Conservation (phyloP, 306 rosid genomes). For the Malus fusca region DNA sequence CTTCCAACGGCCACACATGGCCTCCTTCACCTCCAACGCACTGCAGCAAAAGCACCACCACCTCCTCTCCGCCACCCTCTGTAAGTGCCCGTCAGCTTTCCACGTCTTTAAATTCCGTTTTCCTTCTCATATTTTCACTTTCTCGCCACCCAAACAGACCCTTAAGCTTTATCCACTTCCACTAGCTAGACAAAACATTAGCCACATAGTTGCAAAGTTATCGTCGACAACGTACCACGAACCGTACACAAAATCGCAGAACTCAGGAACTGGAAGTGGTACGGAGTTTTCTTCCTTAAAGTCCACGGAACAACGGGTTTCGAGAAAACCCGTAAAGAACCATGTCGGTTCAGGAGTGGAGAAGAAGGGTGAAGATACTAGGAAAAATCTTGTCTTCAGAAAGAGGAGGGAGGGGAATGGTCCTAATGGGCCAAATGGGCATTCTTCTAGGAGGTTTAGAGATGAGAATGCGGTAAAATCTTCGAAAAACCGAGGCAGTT, state of each 20-base stretch:
- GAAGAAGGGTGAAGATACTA: slow-evolving; percentile 12
- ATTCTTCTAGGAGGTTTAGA: slow-evolving; percentile 15
- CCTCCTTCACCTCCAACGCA: slow-evolving; percentile 36
- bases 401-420: slow-evolving; percentile 26
- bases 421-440: neutral
- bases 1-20: slow-evolving; percentile 54
- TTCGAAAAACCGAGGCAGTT: slow-evolving; percentile 5
- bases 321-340: slow-evolving; percentile 23
- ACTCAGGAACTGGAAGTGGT: slow-evolving; percentile 4
- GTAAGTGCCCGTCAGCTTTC: slow-evolving; percentile 34
- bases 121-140: slow-evolving; percentile 19
- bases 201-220: slow-evolving; percentile 18
- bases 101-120: slow-evolving; percentile 3
- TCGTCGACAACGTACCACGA: slow-evolving; percentile 16
- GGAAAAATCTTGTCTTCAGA: slow-evolving; percentile 19
- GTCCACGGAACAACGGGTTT: slow-evolving; percentile 11
- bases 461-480: slow-evolving; percentile 13
- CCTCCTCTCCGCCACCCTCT: slow-evolving; percentile 18
- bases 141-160: slow-evolving; percentile 26
- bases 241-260: slow-evolving; percentile 18
- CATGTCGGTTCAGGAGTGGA: slow-evolving; percentile 30
- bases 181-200: slow-evolving; percentile 13
- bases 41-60: slow-evolving; percentile 30
- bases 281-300: slow-evolving; percentile 28
- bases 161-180: slow-evolving; percentile 16